Evolutionary conservation across 1,139 yeast genomes (phyloP).

Genomic region (Wickerhamomyces sp.): DNA sequence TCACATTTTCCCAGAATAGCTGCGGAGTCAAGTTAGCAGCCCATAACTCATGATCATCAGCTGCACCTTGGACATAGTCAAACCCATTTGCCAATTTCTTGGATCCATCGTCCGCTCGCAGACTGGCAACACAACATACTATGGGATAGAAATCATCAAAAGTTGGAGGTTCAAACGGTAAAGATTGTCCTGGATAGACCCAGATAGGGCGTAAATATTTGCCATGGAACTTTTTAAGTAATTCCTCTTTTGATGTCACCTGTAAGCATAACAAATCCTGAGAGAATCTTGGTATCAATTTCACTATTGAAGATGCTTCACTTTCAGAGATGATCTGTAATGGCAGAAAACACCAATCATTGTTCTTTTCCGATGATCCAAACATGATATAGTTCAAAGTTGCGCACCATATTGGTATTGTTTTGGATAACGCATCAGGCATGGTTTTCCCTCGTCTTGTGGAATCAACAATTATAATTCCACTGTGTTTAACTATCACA

Average conservation of each 20-base stretch:
- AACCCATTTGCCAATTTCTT: slow-evolving; percentile 34
- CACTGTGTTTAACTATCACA: slow-evolving; percentile 35
- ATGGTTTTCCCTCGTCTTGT: slow-evolving; percentile 78
- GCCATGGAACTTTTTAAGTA: slow-evolving; percentile 29
- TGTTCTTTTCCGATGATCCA: slow-evolving; percentile 23
- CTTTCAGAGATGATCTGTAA: slow-evolving; percentile 47
- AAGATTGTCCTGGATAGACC: slow-evolving; percentile 55
- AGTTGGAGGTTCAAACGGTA: slow-evolving; percentile 26
- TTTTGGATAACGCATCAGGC: slow-evolving; percentile 84
- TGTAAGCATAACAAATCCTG: slow-evolving; percentile 38
- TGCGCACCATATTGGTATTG: slow-evolving; percentile 90
- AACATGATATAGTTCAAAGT: slow-evolving; percentile 56
- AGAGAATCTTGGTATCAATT: slow-evolving; percentile 46
- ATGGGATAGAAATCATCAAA: slow-evolving; percentile 34
- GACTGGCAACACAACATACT: slow-evolving; percentile 61
- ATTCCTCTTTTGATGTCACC: slow-evolving; percentile 31
- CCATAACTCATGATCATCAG: slow-evolving; percentile 93
- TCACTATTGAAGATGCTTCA: slow-evolving; percentile 51
- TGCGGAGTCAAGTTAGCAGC: slow-evolving; percentile 49
- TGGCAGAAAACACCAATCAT: slow-evolving; percentile 43
- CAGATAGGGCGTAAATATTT: slow-evolving; percentile 64
- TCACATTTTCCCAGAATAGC: slow-evolving; percentile 50
- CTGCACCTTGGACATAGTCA: slow-evolving; percentile 83
- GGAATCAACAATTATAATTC: slow-evolving; percentile 70
- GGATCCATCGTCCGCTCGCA: slow-evolving; percentile 50